These are phyloP conservation scores for Crassisporium funariophilum DNA, from an alignment of 768 basidiomycete species.

Conservation along the genomic window DNA sequence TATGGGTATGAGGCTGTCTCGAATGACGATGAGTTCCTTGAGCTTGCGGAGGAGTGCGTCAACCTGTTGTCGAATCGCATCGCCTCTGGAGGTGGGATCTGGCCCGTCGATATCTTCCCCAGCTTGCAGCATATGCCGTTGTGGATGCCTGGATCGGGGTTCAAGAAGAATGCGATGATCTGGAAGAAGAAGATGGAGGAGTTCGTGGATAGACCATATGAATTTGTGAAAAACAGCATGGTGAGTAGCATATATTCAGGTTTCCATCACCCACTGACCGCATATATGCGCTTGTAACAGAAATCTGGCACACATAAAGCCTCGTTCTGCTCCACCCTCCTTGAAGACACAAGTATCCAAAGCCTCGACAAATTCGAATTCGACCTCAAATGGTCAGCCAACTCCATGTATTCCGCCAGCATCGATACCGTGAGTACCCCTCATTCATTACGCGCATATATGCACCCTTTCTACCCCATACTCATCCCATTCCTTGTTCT, in stretches of 20 bases:
- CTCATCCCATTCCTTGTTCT: background rate
- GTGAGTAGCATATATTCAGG: slow-evolving; percentile 35
- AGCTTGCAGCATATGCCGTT: slow-evolving; percentile 57
- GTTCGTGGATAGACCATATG: slow-evolving; percentile 65
- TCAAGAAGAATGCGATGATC: slow-evolving; percentile 56
- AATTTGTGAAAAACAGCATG: slow-evolving; percentile 57
- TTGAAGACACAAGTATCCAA: slow-evolving; percentile 48
- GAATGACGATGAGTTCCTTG: slow-evolving; percentile 40
- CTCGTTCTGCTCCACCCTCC: slow-evolving; percentile 52
- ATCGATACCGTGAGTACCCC: slow-evolving; percentile 56
- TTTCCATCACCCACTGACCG: slow-evolving; percentile 5
- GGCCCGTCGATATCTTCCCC: slow-evolving; percentile 53
- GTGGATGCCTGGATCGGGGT: slow-evolving; percentile 71
- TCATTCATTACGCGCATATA: slow-evolving; percentile 4
- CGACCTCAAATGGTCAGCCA: slow-evolving; percentile 81
- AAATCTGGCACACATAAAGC: slow-evolving; percentile 41
- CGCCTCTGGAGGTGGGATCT: slow-evolving; percentile 45
- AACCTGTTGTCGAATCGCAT: slow-evolving; percentile 42
- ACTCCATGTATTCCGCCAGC: slow-evolving; percentile 76
- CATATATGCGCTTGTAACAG: slow-evolving; percentile 27
- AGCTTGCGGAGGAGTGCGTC: slow-evolving; percentile 45
- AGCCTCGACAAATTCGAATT: slow-evolving; percentile 51
- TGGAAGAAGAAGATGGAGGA: slow-evolving; percentile 71
- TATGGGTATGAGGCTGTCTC: slow-evolving; percentile 58
- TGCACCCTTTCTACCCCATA: background rate